These are phyloP conservation scores for Lactifluus hygrophoroides DNA, from an alignment of 768 basidiomycete genomes.

Conservation along the genomic window DNA sequence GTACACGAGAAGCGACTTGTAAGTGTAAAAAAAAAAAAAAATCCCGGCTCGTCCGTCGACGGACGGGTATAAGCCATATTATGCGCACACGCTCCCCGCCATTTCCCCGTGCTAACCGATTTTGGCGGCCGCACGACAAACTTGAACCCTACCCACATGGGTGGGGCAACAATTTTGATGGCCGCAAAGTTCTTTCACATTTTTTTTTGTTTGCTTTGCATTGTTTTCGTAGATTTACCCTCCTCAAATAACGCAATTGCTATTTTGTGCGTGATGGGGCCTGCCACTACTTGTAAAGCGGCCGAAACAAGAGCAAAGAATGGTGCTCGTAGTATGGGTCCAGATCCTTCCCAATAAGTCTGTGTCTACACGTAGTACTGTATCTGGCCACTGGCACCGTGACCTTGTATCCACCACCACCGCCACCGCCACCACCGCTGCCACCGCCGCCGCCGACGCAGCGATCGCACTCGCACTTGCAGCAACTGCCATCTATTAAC, in stretches of 20 bases:
- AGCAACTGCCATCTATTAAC: background rate
- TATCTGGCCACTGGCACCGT: no score
- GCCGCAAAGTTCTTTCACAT: background rate
- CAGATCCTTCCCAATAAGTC: background rate
- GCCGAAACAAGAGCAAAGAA: background rate
- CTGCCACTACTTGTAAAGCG: no score
- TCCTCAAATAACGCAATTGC: background rate
- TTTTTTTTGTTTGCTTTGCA: background rate
- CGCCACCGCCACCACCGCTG: background rate
- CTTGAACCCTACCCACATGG: slow-evolving; percentile 18
- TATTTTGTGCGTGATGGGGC: background rate
- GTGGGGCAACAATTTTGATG: background rate
- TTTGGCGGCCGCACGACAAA: slow-evolving; percentile 1
- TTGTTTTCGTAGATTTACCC: background rate
- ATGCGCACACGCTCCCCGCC: background rate
- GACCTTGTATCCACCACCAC: background rate
- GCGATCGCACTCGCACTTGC: no score
- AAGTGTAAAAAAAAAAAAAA: background rate
- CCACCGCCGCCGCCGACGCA: no score
- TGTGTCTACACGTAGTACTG: no score
- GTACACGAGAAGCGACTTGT: no score
- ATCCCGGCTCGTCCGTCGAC: background rate
- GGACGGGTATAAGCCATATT: background rate
- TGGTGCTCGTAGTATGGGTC: background rate
- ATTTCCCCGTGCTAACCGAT: slow-evolving; percentile 7